Conservation (phyloP, 2,329 filamentous ascomycete species). For the Ilyonectria sp. region DNA sequence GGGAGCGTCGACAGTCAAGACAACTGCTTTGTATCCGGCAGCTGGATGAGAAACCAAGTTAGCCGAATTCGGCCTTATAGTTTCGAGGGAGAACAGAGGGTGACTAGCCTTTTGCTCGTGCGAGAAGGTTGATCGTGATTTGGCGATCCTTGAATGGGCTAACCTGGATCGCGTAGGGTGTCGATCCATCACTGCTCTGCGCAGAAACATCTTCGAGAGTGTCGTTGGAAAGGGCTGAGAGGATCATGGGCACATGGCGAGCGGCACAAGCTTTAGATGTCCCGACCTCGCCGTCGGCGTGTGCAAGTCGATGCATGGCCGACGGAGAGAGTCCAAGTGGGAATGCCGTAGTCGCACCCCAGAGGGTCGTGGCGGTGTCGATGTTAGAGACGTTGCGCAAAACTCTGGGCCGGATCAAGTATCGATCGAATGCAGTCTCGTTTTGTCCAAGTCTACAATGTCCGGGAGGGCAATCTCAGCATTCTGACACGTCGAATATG, state of each 20-base stretch:
- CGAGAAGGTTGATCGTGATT: no score
- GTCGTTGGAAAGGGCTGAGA: slow-evolving; percentile 6
- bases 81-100: no score
- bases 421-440: background rate
- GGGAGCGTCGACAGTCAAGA: slow-evolving; percentile 45
- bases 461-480: no score
- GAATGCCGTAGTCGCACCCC: background rate
- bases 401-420: slow-evolving; percentile 12
- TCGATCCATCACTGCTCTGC: slow-evolving; percentile 52
- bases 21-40: slow-evolving; percentile 43
- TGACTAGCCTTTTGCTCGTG: no score
- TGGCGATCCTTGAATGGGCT: slow-evolving; percentile 4
- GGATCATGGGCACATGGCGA: background rate
- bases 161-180: slow-evolving; percentile 6
- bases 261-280: slow-evolving; percentile 6
- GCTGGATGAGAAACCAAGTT: no score
- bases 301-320: slow-evolving; percentile 22
- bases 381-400: slow-evolving; percentile 9
- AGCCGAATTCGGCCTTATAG: no score
- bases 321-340: slow-evolving; percentile 17
- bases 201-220: slow-evolving; percentile 33
- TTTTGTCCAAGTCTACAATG: no score
- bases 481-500: background rate
- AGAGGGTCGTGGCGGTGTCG: slow-evolving; percentile 1
- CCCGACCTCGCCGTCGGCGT: slow-evolving; percentile 19